Evolutionary conservation across 805 yeast species (phyloP).

Genomic region (Zygoascus flipseniorum): DNA sequence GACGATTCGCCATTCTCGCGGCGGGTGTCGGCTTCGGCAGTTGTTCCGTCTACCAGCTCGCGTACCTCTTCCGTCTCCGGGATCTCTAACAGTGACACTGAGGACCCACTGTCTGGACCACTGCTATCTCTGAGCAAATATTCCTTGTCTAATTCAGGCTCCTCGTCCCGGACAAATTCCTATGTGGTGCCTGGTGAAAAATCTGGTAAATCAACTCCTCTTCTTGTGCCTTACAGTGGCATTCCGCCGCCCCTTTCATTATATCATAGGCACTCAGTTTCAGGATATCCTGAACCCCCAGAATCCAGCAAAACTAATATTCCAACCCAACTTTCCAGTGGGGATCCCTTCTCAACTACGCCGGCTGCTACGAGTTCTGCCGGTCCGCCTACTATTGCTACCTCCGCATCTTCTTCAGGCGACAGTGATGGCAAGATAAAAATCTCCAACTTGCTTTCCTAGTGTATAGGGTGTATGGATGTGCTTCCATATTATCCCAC

Average conservation of each 20-base stretch:
- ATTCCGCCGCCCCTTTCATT: conserved; percentile 6
- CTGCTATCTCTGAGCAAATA: conserved; percentile 18
- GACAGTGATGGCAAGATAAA: conserved; percentile 8
- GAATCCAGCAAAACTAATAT: conserved; percentile 3
- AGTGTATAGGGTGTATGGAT: background rate
- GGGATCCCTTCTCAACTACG: conserved; percentile 5
- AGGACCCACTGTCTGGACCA: conserved; percentile 19
- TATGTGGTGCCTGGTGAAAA: conserved; percentile 7
- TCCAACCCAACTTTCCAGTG: conserved; percentile 8
- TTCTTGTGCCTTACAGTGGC: background rate
- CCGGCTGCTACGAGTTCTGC: background rate
- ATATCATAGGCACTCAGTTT: background rate
- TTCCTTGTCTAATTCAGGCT: conserved; percentile 15
- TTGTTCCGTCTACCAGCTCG: conserved; percentile 3
- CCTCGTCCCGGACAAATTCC: conserved; percentile 16
- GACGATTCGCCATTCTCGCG: conserved; percentile 11
- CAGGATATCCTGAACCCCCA: conserved; percentile 1
- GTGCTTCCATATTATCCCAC: background rate
- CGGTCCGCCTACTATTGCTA: background rate
- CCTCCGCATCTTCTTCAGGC: background rate
- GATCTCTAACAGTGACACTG: conserved; percentile 18
- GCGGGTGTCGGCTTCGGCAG: conserved; percentile 13
- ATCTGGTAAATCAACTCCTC: background rate
- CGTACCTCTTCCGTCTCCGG: conserved; percentile 21
- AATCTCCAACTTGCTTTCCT: conserved; percentile 18